Base-by-base conservation (phyloP, 192 early-diverging fungal species). In the Fimicolochytrium jonesii region DNA sequence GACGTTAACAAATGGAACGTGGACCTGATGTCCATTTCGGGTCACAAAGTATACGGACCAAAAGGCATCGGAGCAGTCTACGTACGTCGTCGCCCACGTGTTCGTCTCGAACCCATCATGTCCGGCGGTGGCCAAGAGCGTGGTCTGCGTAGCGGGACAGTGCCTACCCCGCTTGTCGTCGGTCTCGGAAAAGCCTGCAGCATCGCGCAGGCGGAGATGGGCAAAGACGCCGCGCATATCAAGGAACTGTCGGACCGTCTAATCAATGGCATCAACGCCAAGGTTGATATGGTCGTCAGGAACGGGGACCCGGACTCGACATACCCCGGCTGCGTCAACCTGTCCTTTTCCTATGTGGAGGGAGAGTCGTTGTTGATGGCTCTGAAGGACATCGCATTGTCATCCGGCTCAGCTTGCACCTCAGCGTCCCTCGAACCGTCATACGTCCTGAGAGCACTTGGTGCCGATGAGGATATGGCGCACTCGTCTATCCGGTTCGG, bases 281-380 rank as follows among this genome's bases (percentile, higher is more conserved):
- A 89, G 36, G 78, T 98, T 15, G 72, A 77, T 22, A 80, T 92
- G 65, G 92, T 98, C 0, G 82, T 88, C 49, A 89, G 93, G 42
- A 98, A 98, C 61, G 95, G 95, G 48, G 92, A 92, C 61, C 79
- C 86, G 2, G 76, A 78, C 15, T 67, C 81, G 25, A 78, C 81
- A 15, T 98, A 93, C 66, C 88, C 92, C 26, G 87, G 93, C 20
- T 98, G 95, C 69, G 91, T 98, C 51, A 98, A 98, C 66, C 79
- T 98, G 39, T 94, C 92, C 13, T 98, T 98, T 62, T 87, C 92
- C 3, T 98, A 92, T 72, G 89, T 98, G 17, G 95, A 98, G 76
- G 95, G 95, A 43, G 95, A 98, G 74, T 95, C 92, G 7, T 79
- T 98, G 32, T 76, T 98, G 49, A 98, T 98, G 95, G 95, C 95